These are phyloP conservation scores for Musa schizocarpa DNA, from an alignment of 176 grass and related monocot species.

Conservation along the genomic window DNA sequence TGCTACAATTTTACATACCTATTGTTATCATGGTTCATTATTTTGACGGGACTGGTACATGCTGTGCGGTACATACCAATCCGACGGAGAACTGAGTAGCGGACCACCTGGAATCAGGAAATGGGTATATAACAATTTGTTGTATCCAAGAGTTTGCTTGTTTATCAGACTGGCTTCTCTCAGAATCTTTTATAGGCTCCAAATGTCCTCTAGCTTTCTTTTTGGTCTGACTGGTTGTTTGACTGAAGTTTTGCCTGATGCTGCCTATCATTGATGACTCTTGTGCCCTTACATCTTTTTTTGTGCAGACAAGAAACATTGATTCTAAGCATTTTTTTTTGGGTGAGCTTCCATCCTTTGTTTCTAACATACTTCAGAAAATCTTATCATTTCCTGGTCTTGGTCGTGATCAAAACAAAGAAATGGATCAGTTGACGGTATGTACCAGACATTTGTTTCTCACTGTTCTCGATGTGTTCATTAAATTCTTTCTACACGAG, in stretches of 20 bases:
- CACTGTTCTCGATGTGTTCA: not conserved
- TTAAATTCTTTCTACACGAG: not conserved
- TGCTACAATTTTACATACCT: not conserved
- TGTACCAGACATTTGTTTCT: slow-evolving; percentile 11
- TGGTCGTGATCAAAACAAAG: slow-evolving; percentile 26
- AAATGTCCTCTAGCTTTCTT: not conserved
- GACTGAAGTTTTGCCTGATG: not conserved
- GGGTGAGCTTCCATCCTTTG: slow-evolving; percentile 71
- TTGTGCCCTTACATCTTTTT: not conserved
- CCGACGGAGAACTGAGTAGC: too few relatives aligned
- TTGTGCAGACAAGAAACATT: slow-evolving; percentile 63
- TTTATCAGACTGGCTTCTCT: not conserved
- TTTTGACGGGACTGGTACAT: too few relatives aligned
- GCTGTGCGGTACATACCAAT: too few relatives aligned
- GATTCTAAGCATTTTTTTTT: slow-evolving; percentile 56
- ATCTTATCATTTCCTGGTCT: slow-evolving; percentile 49
- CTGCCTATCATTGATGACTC: not conserved
- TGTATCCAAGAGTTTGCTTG: not conserved
- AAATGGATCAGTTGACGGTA: slow-evolving; percentile 88
- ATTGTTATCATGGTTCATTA: not conserved
- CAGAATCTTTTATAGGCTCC: too few relatives aligned
- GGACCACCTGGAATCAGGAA: too few relatives aligned
- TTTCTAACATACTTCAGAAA: slow-evolving; percentile 53
- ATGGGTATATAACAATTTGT: too few relatives aligned
- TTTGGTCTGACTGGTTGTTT: not conserved